Conservation (phyloP, 805 yeast genomes). For the Torulaspora gathmanii region DNA sequence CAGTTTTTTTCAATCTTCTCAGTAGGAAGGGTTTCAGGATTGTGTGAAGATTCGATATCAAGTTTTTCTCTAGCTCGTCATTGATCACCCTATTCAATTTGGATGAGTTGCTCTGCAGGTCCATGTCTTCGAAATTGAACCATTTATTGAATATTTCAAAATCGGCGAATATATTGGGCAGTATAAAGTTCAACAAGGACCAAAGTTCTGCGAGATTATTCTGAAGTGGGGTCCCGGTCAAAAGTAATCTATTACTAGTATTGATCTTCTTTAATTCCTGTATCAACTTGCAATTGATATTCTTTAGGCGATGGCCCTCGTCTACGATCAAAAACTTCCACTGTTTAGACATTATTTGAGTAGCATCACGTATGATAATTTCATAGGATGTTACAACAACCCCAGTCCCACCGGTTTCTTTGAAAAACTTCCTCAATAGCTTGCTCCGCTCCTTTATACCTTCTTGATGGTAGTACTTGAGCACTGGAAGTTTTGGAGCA, state of each 20-base stretch:
- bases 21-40: constrained; percentile 83
- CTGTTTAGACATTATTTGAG: constrained; percentile 44
- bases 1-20: constrained; percentile 74
- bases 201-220: constrained; percentile 86
- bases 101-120: constrained; percentile 28
- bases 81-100: constrained; percentile 46
- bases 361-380: constrained; percentile 63
- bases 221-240: constrained; percentile 97
- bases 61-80: constrained; percentile 50
- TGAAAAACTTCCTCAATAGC: constrained; percentile 42
- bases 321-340: constrained; percentile 91
- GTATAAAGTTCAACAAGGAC: constrained; percentile 83
- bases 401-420: constrained; percentile 35
- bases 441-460: constrained; percentile 38
- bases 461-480: constrained; percentile 62
- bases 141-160: constrained; percentile 85
- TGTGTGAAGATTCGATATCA: constrained; percentile 76
- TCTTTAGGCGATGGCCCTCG: constrained; percentile 92
- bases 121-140: constrained; percentile 75
- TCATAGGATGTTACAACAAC: constrained; percentile 82
- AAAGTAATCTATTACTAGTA: constrained; percentile 65
- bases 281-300: constrained; percentile 71
- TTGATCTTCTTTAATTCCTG: constrained; percentile 60
- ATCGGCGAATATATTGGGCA: constrained; percentile 92
- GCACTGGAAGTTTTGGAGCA: constrained; percentile 62